Evolutionary conservation across 208 protist genomes (phyloP).

Genomic region (Sergeia podlipaevii): DNA sequence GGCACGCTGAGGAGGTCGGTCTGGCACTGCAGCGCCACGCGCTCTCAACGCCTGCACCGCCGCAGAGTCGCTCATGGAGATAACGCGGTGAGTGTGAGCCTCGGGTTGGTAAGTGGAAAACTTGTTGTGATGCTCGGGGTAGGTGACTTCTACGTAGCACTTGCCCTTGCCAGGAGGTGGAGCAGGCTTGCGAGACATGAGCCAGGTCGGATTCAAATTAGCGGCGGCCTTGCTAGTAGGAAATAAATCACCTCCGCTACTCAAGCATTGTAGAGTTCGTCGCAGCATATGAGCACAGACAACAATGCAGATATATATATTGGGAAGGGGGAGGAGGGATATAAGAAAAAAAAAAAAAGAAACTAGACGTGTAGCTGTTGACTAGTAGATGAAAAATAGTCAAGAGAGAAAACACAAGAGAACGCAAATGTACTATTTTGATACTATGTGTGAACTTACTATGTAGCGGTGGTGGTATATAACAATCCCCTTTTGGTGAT

Average conservation of each 20-base stretch:
- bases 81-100: slow-evolving; percentile 21
- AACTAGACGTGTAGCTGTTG: not conserved
- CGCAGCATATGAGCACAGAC: not conserved
- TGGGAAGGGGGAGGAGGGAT: not conserved
- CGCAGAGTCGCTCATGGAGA: slow-evolving; percentile 13
- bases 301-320: not conserved
- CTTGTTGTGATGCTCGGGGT: slow-evolving; percentile 32
- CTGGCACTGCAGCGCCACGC: slow-evolving; percentile 10
- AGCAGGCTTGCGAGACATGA: slow-evolving; percentile 42
- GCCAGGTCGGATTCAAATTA: slow-evolving; percentile 54
- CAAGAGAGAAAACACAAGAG: not conserved
- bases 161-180: slow-evolving; percentile 45
- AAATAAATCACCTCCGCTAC: slow-evolving; percentile 70
- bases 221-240: slow-evolving; percentile 76
- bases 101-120: slow-evolving; percentile 39
- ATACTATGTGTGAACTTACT: too few species aligned
- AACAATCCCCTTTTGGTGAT: too few species aligned
- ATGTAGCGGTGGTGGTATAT: too few species aligned
- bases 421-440: too few species aligned
- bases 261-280: not conserved
- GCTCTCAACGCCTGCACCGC: not conserved
- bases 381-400: not conserved
- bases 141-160: slow-evolving; percentile 45
- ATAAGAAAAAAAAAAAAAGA: slow-evolving; percentile 10
- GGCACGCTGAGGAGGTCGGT: slow-evolving; percentile 25